Percentiles rank a stretch among this genome's conserved stretches.
phyloP scores from a whole-genome alignment of 805 yeast genomes.

The Metschnikowia similis region DNA sequence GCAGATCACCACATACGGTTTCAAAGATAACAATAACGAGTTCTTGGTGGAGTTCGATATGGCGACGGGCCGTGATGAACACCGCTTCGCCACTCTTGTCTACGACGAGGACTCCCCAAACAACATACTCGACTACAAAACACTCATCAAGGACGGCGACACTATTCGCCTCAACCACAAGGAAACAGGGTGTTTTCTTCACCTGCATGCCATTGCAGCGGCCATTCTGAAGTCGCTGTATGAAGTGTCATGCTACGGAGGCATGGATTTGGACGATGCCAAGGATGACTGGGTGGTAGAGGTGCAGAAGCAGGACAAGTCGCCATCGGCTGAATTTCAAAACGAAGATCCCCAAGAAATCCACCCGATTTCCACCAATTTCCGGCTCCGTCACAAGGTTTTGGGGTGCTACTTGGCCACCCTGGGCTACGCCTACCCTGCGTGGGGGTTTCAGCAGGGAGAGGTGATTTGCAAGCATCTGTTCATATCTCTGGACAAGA shows the following conservation, averaged over 20 bases:
- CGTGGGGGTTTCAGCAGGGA: constrained; percentile 83
- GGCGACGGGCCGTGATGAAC: constrained; percentile 28
- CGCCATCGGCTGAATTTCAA: constrained; percentile 38
- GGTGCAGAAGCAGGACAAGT: constrained; percentile 56
- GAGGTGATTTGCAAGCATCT: constrained; percentile 67
- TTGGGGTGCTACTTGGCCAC: constrained; percentile 78
- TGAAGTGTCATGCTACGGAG: constrained; percentile 90
- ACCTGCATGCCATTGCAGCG: constrained; percentile 76
- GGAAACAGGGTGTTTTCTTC: constrained; percentile 68
- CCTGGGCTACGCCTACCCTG: constrained; percentile 63
- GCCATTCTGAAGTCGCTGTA: constrained; percentile 61
- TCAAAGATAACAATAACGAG: constrained; percentile 47
- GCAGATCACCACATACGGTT: constrained; percentile 90
- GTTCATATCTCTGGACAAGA: constrained; percentile 50
- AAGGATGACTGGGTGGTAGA: constrained; percentile 92
- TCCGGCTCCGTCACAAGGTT: constrained; percentile 59
- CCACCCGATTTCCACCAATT: constrained; percentile 74
- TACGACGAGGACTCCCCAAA: constrained; percentile 17
- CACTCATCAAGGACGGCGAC: constrained; percentile 55
- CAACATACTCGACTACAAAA: constrained; percentile 17
- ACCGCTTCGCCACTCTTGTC: constrained; percentile 29
- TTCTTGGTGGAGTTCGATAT: constrained; percentile 33
- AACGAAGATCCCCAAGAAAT: constrained; percentile 47
- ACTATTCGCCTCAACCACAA: constrained; percentile 69
- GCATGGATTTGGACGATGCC: constrained; percentile 61